A percentile compares a stretch with the other conserved stretches of the same genome.
Evolutionary conservation across 202 grass and related monocot genomes (phyloP).

Genomic region (Cymbopogon flexuosus): DNA sequence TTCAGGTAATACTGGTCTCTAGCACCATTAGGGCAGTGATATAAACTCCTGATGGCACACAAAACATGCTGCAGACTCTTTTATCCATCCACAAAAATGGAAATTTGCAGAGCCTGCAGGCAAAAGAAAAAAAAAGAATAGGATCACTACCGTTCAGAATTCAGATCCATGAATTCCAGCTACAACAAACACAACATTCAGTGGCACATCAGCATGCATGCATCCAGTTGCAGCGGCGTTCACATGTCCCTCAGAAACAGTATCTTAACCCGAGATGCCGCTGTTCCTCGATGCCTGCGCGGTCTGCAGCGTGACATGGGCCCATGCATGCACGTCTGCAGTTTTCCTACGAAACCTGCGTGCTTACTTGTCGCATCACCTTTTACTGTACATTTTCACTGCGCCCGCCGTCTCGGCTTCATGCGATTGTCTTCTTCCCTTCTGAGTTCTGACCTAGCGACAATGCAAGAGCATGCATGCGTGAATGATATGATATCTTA

Average conservation of each 20-base stretch:
- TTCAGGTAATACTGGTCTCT: neutral
- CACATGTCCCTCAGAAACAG: conserved; percentile 49
- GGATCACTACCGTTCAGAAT: conserved; percentile 14
- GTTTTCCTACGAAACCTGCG: conserved; percentile 18
- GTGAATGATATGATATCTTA: neutral
- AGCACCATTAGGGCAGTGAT: neutral
- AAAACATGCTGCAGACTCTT: neutral
- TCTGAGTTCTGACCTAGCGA: neutral
- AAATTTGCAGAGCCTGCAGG: neutral
- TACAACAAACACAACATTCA: conserved; percentile 40
- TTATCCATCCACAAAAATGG: neutral
- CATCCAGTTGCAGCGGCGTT: conserved; percentile 23
- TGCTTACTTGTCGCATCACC: conserved; percentile 36
- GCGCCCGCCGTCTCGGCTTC: neutral
- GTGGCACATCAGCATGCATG: conserved; percentile 29
- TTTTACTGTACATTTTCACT: conserved; percentile 38
- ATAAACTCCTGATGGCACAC: neutral
- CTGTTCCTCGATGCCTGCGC: conserved; percentile 30
- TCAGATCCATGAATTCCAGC: conserved; percentile 24
- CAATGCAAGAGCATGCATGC: neutral
- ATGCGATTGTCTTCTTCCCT: neutral
- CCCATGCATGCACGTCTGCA: conserved; percentile 5
- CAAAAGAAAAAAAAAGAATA: neutral
- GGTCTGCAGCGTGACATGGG: conserved; percentile 21
- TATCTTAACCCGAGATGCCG: conserved; percentile 43